Base-by-base conservation (phyloP, 2,329 filamentous ascomycete genomes). In the Dactylellina drechsleri region DNA sequence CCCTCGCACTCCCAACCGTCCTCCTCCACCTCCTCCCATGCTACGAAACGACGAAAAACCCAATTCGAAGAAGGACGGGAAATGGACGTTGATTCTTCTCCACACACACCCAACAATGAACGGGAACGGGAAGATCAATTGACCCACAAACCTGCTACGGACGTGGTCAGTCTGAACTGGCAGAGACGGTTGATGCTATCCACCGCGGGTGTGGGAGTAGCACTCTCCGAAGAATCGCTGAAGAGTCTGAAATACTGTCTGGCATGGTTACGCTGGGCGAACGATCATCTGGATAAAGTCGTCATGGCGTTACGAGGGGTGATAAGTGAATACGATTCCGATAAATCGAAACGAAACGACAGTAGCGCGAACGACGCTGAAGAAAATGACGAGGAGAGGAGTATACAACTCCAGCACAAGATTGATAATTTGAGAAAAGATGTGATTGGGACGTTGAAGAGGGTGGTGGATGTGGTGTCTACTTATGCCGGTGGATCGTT, bases 401-500 rank as follows among this genome's bases (percentile, higher is more conserved):
- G 83, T 28, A 83, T 80, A 67, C 84, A 86, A 75, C 82, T 89
- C 16, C 85, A 85, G 2, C 86, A 88, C 56, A 86, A 86, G 65
- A 92, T 97, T 54, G 88, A 89, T 12, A 85, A 84, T 0, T 84
- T 92, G 53, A 89, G 89, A 79, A 84, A 85, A 4, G 91, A 93
- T 70, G 87, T 95, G 1, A 87, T 97, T 77, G 90, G 90, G 78
- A 91, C 90, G 0, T 85, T 98, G 12, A 92, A 93, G 78, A 88
- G 90, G 64, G 92, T 93, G 31, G 91, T 96, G 45, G 88, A 91
- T 76, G 90, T 91, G 4, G 92, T 99, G 0, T 96, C 92, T 66
- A 92, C 90, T 78, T 96, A 97, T 79, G 91, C 93, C 0, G 93
- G 93, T n/a, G 92, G 92, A 45, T 92, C 93, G 0, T 84, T 99